phyloP scores from a whole-genome alignment of 129 eudicot species.

The Centrapalus pauciflorus region DNA sequence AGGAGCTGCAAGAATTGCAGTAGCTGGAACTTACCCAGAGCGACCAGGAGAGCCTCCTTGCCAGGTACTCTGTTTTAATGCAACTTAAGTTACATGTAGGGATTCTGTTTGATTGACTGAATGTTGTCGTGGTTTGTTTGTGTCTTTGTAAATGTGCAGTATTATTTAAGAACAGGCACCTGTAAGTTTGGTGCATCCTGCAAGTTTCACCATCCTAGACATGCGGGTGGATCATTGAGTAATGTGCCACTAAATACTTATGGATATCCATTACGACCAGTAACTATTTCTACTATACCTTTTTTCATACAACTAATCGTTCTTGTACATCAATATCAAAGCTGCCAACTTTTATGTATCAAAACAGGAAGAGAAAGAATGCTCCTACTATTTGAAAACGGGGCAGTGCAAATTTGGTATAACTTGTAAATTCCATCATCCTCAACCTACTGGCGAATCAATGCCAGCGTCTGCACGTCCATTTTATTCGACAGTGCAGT shows the following conservation, averaged over 20 bases:
- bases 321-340: slow-evolving; percentile 15
- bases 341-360: slow-evolving; percentile 16
- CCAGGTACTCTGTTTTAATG: slow-evolving; percentile 51
- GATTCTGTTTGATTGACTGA: slow-evolving; percentile 13
- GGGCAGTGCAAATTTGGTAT: slow-evolving; percentile 99
- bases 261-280: slow-evolving; percentile 94
- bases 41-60: slow-evolving; percentile 82
- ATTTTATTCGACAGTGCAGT: slow-evolving; percentile 91
- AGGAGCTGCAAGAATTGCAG: slow-evolving; percentile 43
- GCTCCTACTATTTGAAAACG: slow-evolving; percentile 99
- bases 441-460: slow-evolving; percentile 70
- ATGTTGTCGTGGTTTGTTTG: slow-evolving; percentile 5
- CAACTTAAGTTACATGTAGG: neutral
- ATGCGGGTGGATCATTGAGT: slow-evolving; percentile 83
- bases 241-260: slow-evolving; percentile 66
- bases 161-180: slow-evolving; percentile 86
- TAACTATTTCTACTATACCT: slow-evolving; percentile 22
- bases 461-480: slow-evolving; percentile 77
- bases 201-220: slow-evolving; percentile 92
- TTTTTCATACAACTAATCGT: neutral
- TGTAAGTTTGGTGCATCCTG: slow-evolving; percentile 95
- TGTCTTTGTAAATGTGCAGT: slow-evolving; percentile 45
- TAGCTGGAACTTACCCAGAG: slow-evolving; percentile 77
- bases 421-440: slow-evolving; percentile 98
- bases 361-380: slow-evolving; percentile 84